Evolutionary conservation across 2,329 filamentous ascomycete species (phyloP).

Genomic region (Cladophialophora psammophila): DNA sequence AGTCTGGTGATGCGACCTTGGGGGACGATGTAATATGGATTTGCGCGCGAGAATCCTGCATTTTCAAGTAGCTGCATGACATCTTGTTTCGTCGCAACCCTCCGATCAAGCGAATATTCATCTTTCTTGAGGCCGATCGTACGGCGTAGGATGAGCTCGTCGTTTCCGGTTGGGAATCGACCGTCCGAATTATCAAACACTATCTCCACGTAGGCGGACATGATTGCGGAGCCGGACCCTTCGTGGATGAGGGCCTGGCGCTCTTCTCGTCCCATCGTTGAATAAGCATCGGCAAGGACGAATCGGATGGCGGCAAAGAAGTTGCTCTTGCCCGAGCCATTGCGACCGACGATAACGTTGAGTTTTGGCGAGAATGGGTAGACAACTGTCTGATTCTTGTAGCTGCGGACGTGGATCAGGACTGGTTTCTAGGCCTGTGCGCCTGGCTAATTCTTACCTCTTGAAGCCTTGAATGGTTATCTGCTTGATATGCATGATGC

Average conservation of each 20-base stretch:
- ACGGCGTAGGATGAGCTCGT: slow-evolving; percentile 86
- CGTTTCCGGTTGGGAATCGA: slow-evolving; percentile 90
- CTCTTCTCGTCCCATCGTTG: slow-evolving; percentile 93
- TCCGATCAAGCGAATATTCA: slow-evolving; percentile 96
- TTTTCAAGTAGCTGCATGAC: slow-evolving; percentile 95
- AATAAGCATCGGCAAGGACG: slow-evolving; percentile 97
- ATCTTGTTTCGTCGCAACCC: slow-evolving; percentile 92
- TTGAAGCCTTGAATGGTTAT: slow-evolving; percentile 99
- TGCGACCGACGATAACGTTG: slow-evolving; percentile 98
- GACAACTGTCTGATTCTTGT: slow-evolving; percentile 99
- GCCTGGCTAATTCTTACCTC: slow-evolving; percentile 66
- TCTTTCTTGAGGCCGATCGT: slow-evolving; percentile 98
- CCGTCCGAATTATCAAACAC: slow-evolving; percentile 98
- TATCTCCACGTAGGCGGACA: slow-evolving; percentile 99
- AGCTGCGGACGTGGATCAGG: slow-evolving; percentile 62
- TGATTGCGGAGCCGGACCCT: slow-evolving; percentile 95
- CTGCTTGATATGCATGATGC: slow-evolving; percentile 95
- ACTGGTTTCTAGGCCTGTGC: neutral
- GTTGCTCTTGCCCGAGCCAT: slow-evolving; percentile 99
- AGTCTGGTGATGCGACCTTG: slow-evolving; percentile 94
- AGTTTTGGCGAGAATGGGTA: slow-evolving; percentile 97
- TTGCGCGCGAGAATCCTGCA: slow-evolving; percentile 94
- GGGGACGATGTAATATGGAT: slow-evolving; percentile 98
- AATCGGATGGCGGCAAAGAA: slow-evolving; percentile 99
- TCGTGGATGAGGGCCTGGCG: slow-evolving; percentile 96